These are phyloP conservation scores for Trichopus zeylanicus DNA, from an alignment of 116 monocot genomes.

Conservation along the genomic window DNA sequence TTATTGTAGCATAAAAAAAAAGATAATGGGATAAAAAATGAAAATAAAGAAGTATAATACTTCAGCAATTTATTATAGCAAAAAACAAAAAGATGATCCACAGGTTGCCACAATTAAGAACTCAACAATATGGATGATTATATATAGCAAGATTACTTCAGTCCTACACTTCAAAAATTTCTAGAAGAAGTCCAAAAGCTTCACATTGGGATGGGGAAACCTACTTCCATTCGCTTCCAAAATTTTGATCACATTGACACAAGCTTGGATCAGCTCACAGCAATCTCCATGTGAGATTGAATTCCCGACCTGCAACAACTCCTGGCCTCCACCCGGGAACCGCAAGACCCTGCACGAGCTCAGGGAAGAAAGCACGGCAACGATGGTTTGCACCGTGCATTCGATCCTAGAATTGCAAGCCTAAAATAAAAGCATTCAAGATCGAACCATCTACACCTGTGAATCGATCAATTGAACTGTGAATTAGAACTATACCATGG, in stretches of 20 bases:
- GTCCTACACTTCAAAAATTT: not conserved
- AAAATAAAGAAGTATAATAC: too few relatives aligned
- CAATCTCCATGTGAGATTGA: conserved; percentile 34
- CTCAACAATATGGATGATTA: not conserved
- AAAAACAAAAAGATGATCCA: not conserved
- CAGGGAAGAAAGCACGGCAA: conserved; percentile 40
- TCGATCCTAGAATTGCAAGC: conserved; percentile 34
- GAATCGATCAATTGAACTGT: too few relatives aligned
- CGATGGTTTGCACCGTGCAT: conserved; percentile 32
- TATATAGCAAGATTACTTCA: not conserved
- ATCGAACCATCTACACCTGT: not conserved
- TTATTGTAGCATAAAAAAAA: not conserved
- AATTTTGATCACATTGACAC: conserved; percentile 35
- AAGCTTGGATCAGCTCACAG: conserved; percentile 33
- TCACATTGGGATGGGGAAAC: not conserved
- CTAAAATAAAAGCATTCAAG: conserved; percentile 9
- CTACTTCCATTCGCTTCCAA: conserved; percentile 31
- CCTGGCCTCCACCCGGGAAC: conserved; percentile 3
- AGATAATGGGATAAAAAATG: too few relatives aligned
- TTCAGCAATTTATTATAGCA: not conserved
- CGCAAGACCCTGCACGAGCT: conserved; percentile 33
- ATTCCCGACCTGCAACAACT: conserved; percentile 49
- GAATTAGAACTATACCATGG: conserved; percentile 33
- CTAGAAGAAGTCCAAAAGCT: not conserved
- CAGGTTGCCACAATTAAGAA: not conserved